Conservation (phyloP, 352 stramenopile genomes). For the Aphanomyces euteiches region DNA sequence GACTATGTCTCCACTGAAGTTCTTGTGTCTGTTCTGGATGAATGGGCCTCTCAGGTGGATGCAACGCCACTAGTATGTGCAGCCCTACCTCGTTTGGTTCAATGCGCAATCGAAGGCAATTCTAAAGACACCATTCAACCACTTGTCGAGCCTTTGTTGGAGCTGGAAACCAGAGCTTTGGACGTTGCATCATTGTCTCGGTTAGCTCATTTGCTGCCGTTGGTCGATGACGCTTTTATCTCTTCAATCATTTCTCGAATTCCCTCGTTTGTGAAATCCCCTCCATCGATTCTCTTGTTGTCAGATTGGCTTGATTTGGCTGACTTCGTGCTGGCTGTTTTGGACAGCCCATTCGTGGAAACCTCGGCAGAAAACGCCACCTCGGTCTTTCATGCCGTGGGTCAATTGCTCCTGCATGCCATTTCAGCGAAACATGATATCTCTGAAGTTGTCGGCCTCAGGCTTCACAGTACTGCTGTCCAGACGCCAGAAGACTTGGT, state of each 20-base stretch:
- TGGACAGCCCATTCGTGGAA: not conserved
- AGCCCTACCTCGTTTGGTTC: not conserved
- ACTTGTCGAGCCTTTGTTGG: not conserved
- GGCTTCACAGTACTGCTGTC: slow-evolving; percentile 50
- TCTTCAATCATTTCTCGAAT: too few species aligned
- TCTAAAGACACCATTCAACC: too few species aligned
- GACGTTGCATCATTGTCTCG: not conserved
- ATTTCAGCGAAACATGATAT: slow-evolving; percentile 60
- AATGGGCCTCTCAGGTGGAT: not conserved
- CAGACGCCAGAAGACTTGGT: slow-evolving; percentile 34
- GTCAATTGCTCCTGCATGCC: slow-evolving; percentile 48
- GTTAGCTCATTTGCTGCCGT: not conserved
- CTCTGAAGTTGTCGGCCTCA: slow-evolving; percentile 45
- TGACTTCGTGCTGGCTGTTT: not conserved
- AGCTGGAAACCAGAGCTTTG: not conserved
- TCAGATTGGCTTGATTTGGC: not conserved
- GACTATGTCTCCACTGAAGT: not conserved
- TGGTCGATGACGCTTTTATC: not conserved
- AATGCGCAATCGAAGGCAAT: not conserved
- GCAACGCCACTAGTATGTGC: not conserved
- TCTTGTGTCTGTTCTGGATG: not conserved
- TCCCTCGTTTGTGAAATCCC: not conserved
- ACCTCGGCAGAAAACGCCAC: not conserved
- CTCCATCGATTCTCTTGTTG: not conserved
- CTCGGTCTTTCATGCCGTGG: not conserved